Evolutionary conservation across 495 filamentous ascomycete genomes (phyloP).

Genomic region (Neurospora sp.): DNA sequence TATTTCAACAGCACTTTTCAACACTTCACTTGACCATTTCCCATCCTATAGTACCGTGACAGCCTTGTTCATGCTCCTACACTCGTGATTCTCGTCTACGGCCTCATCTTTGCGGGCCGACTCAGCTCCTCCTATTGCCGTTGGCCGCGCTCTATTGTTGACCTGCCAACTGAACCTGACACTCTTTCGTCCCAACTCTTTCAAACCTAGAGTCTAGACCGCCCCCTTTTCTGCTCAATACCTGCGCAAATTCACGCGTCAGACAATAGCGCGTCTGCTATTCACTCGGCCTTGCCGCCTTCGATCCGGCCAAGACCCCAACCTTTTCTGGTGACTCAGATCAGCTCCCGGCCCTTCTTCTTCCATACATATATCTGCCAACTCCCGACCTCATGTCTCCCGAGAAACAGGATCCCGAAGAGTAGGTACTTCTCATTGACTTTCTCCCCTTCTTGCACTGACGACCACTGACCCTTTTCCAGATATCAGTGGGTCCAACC

Average conservation of each 20-base stretch:
- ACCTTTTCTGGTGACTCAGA: not conserved
- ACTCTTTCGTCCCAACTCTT: not conserved
- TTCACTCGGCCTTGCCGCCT: not conserved
- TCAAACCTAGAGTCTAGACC: not conserved
- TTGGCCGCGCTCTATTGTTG: not conserved
- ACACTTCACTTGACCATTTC: not conserved
- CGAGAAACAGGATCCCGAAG: not conserved
- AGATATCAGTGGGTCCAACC: not conserved
- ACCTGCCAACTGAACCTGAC: not conserved
- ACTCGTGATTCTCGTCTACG: not conserved
- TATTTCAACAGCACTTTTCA: not conserved
- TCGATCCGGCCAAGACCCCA: not conserved
- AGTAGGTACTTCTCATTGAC: not conserved
- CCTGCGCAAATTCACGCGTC: not conserved
- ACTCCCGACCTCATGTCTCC: not conserved
- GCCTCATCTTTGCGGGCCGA: not conserved
- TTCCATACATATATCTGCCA: not conserved
- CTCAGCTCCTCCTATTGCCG: not conserved
- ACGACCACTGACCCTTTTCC: not conserved
- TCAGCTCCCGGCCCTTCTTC: not conserved
- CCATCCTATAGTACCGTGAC: not conserved
- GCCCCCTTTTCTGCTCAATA: not conserved
- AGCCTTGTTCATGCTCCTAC: not conserved
- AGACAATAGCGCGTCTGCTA: not conserved
- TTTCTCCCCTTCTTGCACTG: not conserved